These are phyloP conservation scores for Penicillium fuscoglaucum DNA, from an alignment of 2,329 filamentous ascomycete species.

Conservation along the genomic window DNA sequence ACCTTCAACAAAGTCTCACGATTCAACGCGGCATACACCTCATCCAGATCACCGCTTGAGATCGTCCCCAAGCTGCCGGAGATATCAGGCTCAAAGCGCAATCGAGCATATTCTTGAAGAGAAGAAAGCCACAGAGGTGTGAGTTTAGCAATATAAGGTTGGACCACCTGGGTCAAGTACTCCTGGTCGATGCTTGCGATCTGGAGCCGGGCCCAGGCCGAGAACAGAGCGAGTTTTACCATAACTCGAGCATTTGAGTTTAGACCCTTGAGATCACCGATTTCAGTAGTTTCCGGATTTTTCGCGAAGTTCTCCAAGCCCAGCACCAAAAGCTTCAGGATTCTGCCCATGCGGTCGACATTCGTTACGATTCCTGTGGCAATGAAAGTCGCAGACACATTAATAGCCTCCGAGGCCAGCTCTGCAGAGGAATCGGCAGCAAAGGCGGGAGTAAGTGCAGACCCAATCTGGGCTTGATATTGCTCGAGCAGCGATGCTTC, in stretches of 20 bases:
- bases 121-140: conserved; percentile 94
- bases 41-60: conserved; percentile 83
- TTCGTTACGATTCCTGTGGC: conserved; percentile 96
- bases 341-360: conserved; percentile 97
- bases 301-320: conserved; percentile 89
- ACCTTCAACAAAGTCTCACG: conserved; percentile 82
- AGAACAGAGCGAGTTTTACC: conserved; percentile 97
- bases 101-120: conserved; percentile 84
- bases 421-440: conserved; percentile 94
- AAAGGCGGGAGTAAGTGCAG: conserved; percentile 92
- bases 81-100: conserved; percentile 95
- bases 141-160: conserved; percentile 83
- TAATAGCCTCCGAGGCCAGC: conserved; percentile 90
- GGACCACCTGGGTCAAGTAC: conserved; percentile 84
- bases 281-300: conserved; percentile 77
- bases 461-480: conserved; percentile 97
- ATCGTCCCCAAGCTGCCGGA: conserved; percentile 83
- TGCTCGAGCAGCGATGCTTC: conserved; percentile 95
- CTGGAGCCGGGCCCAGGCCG: conserved; percentile 95
- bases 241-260: conserved; percentile 97
- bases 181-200: conserved; percentile 90
- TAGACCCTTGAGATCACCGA: conserved; percentile 87
- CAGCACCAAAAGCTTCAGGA: conserved; percentile 86
- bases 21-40: conserved; percentile 91
- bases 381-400: conserved; percentile 97